These are phyloP conservation scores for Dalbergia oliveri DNA, from an alignment of 306 rosid species.

Conservation along the genomic window DNA sequence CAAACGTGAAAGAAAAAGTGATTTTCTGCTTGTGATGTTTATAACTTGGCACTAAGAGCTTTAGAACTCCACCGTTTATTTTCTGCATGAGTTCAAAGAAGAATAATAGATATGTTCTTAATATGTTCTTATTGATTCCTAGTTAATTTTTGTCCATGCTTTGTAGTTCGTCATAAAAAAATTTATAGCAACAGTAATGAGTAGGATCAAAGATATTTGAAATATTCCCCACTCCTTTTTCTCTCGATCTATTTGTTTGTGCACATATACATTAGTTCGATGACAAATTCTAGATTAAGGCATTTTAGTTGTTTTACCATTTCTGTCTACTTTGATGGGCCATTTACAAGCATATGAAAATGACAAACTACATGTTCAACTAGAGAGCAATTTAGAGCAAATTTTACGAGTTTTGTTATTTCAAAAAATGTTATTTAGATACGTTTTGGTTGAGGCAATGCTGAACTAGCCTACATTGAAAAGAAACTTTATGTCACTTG, in stretches of 20 bases:
- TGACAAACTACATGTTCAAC: constrained; percentile 34
- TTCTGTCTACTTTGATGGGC: constrained; percentile 23
- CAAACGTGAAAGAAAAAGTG: neutral
- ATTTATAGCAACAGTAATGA: neutral
- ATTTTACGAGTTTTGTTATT: constrained; percentile 42
- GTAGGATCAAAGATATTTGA: constrained; percentile 29
- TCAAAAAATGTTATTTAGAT: constrained; percentile 37
- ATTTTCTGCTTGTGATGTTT: constrained; percentile 31
- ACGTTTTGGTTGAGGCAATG: constrained; percentile 55
- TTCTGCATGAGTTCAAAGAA: neutral
- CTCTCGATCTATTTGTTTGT: neutral
- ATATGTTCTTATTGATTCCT: constrained; percentile 34
- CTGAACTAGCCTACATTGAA: constrained; percentile 45
- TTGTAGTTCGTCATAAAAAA: constrained; percentile 1
- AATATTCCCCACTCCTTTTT: too few species aligned
- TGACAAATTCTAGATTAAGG: constrained; percentile 37
- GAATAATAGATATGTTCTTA: too few species aligned
- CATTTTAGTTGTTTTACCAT: constrained; percentile 35
- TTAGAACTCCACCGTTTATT: constrained; percentile 14
- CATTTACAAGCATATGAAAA: constrained; percentile 35
- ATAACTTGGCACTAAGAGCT: neutral
- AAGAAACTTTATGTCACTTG: constrained; percentile 71
- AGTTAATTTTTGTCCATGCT: constrained; percentile 8
- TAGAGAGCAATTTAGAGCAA: constrained; percentile 43
- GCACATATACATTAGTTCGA: constrained; percentile 5